Evolutionary conservation across 345 rosid species (phyloP), one percentile per base, ranked within the genome.

Genomic region (Aurinia saxatilis): DNA sequence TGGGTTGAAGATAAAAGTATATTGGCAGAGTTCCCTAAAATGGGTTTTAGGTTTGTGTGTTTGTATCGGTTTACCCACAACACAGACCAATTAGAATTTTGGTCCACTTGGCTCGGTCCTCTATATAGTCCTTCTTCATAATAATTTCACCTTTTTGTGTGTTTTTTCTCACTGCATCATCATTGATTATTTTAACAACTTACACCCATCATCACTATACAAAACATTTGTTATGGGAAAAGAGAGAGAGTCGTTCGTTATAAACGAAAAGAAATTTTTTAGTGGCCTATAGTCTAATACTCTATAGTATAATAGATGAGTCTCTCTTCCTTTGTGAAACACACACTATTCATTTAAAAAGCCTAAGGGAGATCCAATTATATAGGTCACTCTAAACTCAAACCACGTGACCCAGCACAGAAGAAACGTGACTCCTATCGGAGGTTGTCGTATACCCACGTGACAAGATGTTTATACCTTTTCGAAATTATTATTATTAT

Each of bases 331-430:
- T 5, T 35, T 23, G 2, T 39, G 23, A 40, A 46, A 63, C 51
- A 45, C 48, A 37, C 52, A 14, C 41, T 18, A 33, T 11, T 50
- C 4, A 60, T 19, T 2, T 11, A 33, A 35, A 35, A 50, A 52
- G 63, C 46, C 63, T 70, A 55, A 6, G n/a, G n/a, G 64, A 70
- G 68, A 70, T 70, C 68, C 68, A 70, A 61, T 70, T 30, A 54
- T 38, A 39, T 30, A 70, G 68, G 68, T n/a, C n/a, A n/a, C n/a
- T n/a, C n/a, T n/a, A n/a, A n/a, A n/a, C 36, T 15, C 37, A 10
- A 61, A 70, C 42, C 63, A 70, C 74, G 74, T 69, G 73, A 69
- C 29, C n/a, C 51, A 53, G 34, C 50, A 46, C 36, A 53, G 50
- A 27, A 54, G 60, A 54, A 63, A 69, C 57, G 68, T 70, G 74